Evolutionary conservation across 2,329 filamentous ascomycete genomes (phyloP), one percentile per base, ranked within the genome.

Genomic region (Elsinoe australis): DNA sequence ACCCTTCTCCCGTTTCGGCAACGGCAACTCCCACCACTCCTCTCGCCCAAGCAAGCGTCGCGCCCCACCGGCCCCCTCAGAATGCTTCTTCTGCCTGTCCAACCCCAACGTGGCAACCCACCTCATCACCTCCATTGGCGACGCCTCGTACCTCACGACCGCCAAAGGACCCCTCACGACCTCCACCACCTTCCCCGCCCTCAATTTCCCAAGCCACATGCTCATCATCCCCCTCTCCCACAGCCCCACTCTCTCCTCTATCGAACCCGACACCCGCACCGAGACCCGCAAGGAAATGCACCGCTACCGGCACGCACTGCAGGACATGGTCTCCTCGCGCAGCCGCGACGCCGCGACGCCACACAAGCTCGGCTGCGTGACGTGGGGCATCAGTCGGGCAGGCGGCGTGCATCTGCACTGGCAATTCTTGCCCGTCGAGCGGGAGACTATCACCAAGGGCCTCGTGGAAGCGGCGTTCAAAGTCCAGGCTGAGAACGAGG

Each of bases 71-170:
- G 58, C 58, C 0, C 87, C 87, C 1, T 82, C 83, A 46, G 77
- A 83, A 59, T 98, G 92, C 68, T 98, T 92, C 72, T 96, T 98
- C 71, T 98, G 92, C 62, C 75, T 98, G 8, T 89, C 87, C 4
- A 95, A 94, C 64, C 80, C 85, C 4, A 84, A 83, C 52, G 72
- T 92, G 35, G 84, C 85, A 46, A 83, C 83, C 1, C 90, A 98
- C 67, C 84, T 98, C 66, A 83, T 95, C 58, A 84, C 85, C 55
- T 88, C 85, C 19, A 90, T 98, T 54, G 92, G 86, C 47, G 82
- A 88, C 14, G 85, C 94, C 52, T 76, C 81, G 47, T 96, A 96
- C 64, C 68, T 96, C 48, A 94, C 92, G 21, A 92, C 85, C 18
- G 87, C 92, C 51, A 95, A 95, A 64, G 92, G 92, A 0, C 89